Evolutionary conservation across 2,329 filamentous ascomycete genomes (phyloP), one percentile per base, ranked within the genome.

Genomic region (Penicillium sp.): DNA sequence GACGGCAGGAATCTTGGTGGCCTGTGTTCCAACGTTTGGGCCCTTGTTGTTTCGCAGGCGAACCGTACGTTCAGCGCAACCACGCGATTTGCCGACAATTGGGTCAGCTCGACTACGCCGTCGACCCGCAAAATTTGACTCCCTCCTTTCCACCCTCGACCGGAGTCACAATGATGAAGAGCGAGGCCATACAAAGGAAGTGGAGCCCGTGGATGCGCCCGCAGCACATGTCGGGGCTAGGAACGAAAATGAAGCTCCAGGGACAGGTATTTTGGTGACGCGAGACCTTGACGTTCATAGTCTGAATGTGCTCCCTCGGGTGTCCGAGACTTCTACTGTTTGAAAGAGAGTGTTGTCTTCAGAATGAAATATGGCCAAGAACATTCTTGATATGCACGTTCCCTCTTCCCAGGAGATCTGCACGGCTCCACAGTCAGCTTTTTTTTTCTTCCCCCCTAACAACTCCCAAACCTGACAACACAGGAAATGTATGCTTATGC

Each of bases 11-110:
- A 61, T 60, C 11, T 40, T 53, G 27, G 60, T 61, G 4, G 43
- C 60, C 2, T 60, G 60, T 38, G 58, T 58, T 7, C 58, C 60
- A 25, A 61, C 57, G 9, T 38, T 62, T 29, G 60, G 55, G 5
- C 46, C 60, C 2, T 13, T 62, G 16, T 21, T 62, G 4, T 59
- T 57, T 43, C 60, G 69, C 15, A n/a, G 50, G 21, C 47, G 50
- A 27, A 46, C 21, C 7, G 43, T 19, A 21, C 53, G 5, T n/a
- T 29, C 53, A 15, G 38, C 29, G 8, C 46, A 31, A 50, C 53
- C 46, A 33, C 54, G 33, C 31, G 34, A 53, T 19, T 34, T 57
- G n/a, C 54, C 54, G 7, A 57, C 54, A 8, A 57, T 57, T 39
- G 54, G 54, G 11, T 57, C 54, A 8, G 41, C 34, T 34, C 43